Conservation (phyloP, 371 early-diverging fungal species). For the Coemansia sp. region DNA sequence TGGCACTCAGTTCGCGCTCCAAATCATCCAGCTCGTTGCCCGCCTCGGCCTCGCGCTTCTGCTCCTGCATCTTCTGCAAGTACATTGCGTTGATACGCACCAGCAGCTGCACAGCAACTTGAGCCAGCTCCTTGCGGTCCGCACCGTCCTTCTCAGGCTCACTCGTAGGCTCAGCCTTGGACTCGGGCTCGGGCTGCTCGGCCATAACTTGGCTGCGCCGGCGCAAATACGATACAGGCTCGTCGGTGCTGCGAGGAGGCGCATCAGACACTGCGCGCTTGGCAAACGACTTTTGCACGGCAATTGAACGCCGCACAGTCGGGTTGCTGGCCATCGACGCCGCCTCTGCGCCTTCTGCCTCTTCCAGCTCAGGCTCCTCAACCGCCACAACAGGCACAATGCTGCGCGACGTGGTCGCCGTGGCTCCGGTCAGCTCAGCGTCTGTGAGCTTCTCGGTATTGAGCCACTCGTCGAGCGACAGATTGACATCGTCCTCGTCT, state of each 20-base stretch:
- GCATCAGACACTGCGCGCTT: conserved; percentile 18
- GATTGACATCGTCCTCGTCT: conserved; percentile 11
- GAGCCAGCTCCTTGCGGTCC: conserved; percentile 7
- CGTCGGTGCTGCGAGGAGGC: conserved; percentile 9
- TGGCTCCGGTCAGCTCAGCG: conserved; percentile 23
- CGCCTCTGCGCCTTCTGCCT: conserved; percentile 6
- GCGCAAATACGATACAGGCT: conserved; percentile 46
- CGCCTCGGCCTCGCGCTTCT: conserved; percentile 16
- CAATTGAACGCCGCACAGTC: conserved; percentile 22
- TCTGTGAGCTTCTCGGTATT: conserved; percentile 43
- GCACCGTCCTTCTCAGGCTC: background rate
- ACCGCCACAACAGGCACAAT: conserved; percentile 3
- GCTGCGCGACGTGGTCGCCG: conserved; percentile 1
- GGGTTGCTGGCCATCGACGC: conserved; percentile 13
- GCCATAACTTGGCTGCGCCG: conserved; percentile 28
- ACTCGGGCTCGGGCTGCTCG: background rate
- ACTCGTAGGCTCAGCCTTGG: background rate
- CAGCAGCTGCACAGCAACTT: conserved; percentile 33
- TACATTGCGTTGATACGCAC: conserved; percentile 46
- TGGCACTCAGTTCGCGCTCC: conserved; percentile 44
- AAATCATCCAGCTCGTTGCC: conserved; percentile 33
- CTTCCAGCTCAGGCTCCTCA: conserved; percentile 42
- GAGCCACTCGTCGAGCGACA: conserved; percentile 50
- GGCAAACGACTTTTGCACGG: conserved; percentile 37
- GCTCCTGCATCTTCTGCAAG: conserved; percentile 25